Conservation (phyloP, 805 yeast species). For the Kluyveromyces lactis region DNA sequence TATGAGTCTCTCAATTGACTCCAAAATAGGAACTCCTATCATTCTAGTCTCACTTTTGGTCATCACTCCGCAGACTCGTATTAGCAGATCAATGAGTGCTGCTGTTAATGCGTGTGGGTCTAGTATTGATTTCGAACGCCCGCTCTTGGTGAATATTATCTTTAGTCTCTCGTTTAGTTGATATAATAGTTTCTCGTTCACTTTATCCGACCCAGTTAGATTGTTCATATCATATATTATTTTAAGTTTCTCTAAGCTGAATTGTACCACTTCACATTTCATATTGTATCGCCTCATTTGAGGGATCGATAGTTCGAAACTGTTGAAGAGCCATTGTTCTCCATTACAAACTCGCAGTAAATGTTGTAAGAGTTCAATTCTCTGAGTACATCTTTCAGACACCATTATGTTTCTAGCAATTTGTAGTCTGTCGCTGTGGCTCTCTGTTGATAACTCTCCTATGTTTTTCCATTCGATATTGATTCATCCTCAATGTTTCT, state of each 20-base stretch:
- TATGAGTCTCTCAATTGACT: conserved; percentile 2
- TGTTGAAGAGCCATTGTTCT: conserved; percentile 10
- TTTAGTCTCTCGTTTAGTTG: conserved; percentile 7
- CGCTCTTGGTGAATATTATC: conserved; percentile 5
- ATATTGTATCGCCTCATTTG: conserved; percentile 9
- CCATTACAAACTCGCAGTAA: conserved; percentile 10
- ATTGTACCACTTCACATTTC: conserved; percentile 4
- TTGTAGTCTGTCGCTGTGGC: too few relatives aligned
- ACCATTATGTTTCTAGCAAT: too few relatives aligned
- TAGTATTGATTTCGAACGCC: conserved; percentile 1
- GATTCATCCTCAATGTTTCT: too few relatives aligned
- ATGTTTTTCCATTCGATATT: too few relatives aligned
- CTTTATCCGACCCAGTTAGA: not conserved
- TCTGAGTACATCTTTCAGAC: not conserved
- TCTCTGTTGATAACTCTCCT: too few relatives aligned
- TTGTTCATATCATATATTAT: conserved; percentile 5
- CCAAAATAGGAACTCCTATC: not conserved
- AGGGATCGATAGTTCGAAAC: conserved; percentile 7
- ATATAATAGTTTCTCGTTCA: conserved; percentile 7
- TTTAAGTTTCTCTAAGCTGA: conserved; percentile 4
- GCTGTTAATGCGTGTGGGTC: conserved; percentile 6
- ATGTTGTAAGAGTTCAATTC: conserved; percentile 9
- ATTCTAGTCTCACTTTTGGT: not conserved
- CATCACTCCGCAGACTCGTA: conserved; percentile 6
- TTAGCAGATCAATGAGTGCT: conserved; percentile 7